Percentiles rank a stretch among this genome's conserved stretches.
phyloP scores from a whole-genome alignment of 257 asterid species.

The Haberlea rhodopensis region DNA sequence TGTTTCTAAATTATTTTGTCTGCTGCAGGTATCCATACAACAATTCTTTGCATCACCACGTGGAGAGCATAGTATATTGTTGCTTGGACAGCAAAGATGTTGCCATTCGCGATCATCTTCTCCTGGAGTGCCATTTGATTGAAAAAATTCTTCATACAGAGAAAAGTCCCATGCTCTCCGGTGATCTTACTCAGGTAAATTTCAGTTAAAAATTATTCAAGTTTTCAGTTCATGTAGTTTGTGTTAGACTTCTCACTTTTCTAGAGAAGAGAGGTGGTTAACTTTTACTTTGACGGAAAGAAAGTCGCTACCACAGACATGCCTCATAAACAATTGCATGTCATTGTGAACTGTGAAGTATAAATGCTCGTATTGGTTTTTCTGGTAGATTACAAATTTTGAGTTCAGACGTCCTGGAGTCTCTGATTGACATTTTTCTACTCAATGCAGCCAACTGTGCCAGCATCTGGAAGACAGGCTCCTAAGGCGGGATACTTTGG shows the following conservation, averaged over 20 bases:
- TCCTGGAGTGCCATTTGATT: conserved; percentile 63
- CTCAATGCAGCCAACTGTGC: conserved; percentile 67
- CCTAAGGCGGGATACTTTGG: conserved; percentile 85
- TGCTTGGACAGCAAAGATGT: no score
- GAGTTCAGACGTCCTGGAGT: no score
- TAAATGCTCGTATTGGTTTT: no score
- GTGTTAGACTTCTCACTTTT: no score
- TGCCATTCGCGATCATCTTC: conserved; percentile 64
- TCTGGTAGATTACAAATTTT: no score
- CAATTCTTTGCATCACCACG: conserved; percentile 93
- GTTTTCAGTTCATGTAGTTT: no score
- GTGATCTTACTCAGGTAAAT: conserved; percentile 58
- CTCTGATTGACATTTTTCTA: conserved; percentile 21
- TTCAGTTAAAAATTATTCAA: conserved; percentile 1
- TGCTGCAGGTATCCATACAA: conserved; percentile 79
- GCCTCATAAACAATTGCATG: no score
- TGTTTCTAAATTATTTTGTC: conserved; percentile 14
- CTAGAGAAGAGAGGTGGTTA: no score
- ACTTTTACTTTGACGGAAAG: no score
- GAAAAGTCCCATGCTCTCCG: conserved; percentile 53
- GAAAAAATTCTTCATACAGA: conserved; percentile 73
- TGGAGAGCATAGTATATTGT: conserved; percentile 81
- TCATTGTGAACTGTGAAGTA: no score
- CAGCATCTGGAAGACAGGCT: conserved; percentile 57
- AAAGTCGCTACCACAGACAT: no score